Conservation (phyloP, 1,284 basidiomycete genomes). For the Leccinum huronense region DNA sequence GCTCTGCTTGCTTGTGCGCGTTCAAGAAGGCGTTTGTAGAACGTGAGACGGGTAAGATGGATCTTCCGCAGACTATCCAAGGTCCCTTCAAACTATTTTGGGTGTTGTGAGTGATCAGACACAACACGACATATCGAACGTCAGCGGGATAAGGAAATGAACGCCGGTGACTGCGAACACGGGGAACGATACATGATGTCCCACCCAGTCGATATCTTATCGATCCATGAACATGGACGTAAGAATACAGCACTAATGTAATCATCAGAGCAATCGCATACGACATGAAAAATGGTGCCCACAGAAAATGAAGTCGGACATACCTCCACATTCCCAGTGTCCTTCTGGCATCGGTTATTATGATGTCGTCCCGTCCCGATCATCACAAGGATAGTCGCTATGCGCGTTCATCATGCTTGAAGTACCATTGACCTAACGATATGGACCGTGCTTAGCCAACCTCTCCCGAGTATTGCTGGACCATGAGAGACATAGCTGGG, state of each 20-base stretch:
- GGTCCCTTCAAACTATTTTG: constrained; percentile 53
- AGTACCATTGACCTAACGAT: constrained; percentile 27
- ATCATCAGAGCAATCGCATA: neutral
- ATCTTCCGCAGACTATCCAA: constrained; percentile 53
- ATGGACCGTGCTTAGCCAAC: constrained; percentile 19
- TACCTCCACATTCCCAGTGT: constrained; percentile 68
- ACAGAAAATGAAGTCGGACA: constrained; percentile 22
- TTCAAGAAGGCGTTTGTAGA: constrained; percentile 72
- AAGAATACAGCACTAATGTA: neutral
- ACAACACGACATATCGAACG: neutral
- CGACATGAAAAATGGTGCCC: neutral
- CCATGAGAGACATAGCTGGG: constrained; percentile 27
- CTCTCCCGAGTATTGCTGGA: constrained; percentile 21
- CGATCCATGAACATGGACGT: neutral
- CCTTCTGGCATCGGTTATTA: constrained; percentile 68
- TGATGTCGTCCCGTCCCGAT: constrained; percentile 41
- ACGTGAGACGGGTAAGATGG: constrained; percentile 63
- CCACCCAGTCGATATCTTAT: neutral
- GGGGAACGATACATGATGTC: neutral
- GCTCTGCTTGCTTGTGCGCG: constrained; percentile 72
- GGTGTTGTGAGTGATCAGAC: constrained; percentile 10
- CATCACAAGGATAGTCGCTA: constrained; percentile 29
- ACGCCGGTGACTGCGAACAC: neutral
- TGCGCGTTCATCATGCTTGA: constrained; percentile 25
- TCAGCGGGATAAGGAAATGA: neutral